Conservation (phyloP, 176 grass and related monocot species). For the Cenchrus fungigraminus region DNA sequence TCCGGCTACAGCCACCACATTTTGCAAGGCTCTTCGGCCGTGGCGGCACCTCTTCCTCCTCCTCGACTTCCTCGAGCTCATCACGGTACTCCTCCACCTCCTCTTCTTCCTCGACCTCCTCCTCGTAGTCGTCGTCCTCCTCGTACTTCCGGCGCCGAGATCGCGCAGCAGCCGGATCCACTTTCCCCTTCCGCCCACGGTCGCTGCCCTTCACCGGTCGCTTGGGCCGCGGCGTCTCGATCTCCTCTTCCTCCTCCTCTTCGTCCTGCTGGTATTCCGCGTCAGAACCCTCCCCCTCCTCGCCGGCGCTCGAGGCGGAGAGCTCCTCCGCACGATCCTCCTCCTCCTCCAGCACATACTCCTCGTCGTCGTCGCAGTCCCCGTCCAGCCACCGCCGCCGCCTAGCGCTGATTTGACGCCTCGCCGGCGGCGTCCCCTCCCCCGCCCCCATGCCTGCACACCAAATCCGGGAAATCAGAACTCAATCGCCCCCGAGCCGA, state of each 20-base stretch:
- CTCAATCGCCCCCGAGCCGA: constrained; percentile 34
- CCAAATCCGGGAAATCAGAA: constrained; percentile 47
- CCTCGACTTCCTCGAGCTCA: constrained; percentile 22
- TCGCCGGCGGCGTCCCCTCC: constrained; percentile 40
- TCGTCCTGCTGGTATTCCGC: constrained; percentile 42
- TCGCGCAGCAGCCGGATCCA: constrained; percentile 21
- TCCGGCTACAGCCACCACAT: not conserved
- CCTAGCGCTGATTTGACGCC: constrained; percentile 29
- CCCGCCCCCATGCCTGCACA: constrained; percentile 60
- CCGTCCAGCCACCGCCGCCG: constrained; percentile 37
- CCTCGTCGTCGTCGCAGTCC: constrained; percentile 55
- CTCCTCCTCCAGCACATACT: constrained; percentile 58
- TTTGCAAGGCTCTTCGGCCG: not conserved
- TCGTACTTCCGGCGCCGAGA: constrained; percentile 50
- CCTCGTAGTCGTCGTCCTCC: constrained; percentile 47
- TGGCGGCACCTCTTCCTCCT: constrained; percentile 24
- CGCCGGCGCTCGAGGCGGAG: constrained; percentile 26
- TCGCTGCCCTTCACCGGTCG: constrained; percentile 1
- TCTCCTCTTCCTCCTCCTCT: constrained; percentile 49
- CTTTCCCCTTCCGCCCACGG: constrained; percentile 16
- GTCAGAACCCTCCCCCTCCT: constrained; percentile 43
- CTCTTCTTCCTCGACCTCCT: constrained; percentile 49
- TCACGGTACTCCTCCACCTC: constrained; percentile 15
- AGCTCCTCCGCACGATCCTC: constrained; percentile 57
- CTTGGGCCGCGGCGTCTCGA: constrained; percentile 29